These are phyloP conservation scores for Phialemonium atrogriseum DNA, from an alignment of 2,329 filamentous ascomycete species.

Conservation along the genomic window DNA sequence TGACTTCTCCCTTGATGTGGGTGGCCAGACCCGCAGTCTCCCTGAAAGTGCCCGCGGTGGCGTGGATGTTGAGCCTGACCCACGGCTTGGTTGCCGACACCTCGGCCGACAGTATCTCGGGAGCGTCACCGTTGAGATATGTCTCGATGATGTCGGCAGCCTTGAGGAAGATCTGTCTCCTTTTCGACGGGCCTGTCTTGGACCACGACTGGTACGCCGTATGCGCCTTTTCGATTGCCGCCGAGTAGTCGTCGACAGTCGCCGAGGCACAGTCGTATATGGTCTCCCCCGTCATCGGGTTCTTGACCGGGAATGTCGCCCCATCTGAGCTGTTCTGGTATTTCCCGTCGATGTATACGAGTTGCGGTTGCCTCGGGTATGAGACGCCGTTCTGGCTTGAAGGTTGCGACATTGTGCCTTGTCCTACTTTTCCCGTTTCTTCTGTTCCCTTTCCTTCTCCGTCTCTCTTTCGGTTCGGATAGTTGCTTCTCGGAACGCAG, in stretches of 20 bases:
- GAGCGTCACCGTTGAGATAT: conserved; percentile 31
- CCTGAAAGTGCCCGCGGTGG: conserved; percentile 25
- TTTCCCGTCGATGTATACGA: conserved; percentile 17
- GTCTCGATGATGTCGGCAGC: conserved; percentile 50
- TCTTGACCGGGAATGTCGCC: conserved; percentile 16
- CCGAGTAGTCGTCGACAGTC: conserved; percentile 41
- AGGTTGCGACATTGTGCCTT: too few relatives aligned
- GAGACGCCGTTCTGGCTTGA: too few relatives aligned
- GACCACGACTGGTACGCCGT: conserved; percentile 55
- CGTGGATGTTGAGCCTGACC: conserved; percentile 25
- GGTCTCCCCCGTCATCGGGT: conserved; percentile 30
- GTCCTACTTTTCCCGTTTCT: too few relatives aligned
- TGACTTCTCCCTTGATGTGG: conserved; percentile 25
- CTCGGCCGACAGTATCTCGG: conserved; percentile 19
- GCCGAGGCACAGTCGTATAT: conserved; percentile 48
- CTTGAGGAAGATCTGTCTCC: conserved; percentile 54
- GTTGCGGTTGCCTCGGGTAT: too few relatives aligned
- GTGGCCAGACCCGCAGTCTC: conserved; percentile 32
- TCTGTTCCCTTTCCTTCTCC: too few relatives aligned
- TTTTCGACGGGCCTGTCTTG: conserved; percentile 42
- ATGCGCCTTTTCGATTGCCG: conserved; percentile 39
- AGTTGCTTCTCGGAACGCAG: too few relatives aligned
- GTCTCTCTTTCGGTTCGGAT: too few relatives aligned
- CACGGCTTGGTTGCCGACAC: conserved; percentile 21
- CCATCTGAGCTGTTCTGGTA: conserved; percentile 13